Percentiles rank a stretch among this genome's conserved stretches.
phyloP scores from a whole-genome alignment of 306 rosid species.

The Ochetophila trinervis region DNA sequence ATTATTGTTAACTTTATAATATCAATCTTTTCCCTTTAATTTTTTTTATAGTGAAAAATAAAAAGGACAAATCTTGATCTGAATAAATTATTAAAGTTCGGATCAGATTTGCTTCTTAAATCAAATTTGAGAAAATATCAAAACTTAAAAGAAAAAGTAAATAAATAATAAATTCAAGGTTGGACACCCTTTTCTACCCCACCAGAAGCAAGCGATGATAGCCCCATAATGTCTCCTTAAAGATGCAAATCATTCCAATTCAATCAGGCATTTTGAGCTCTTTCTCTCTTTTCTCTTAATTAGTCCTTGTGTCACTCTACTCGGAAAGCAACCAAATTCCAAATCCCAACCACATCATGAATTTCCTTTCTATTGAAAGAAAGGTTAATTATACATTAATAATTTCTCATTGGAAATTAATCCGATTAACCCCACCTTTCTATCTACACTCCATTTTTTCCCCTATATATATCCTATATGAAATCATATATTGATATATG shows the following conservation, averaged over 20 bases:
- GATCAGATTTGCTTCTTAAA: background rate
- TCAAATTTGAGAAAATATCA: background rate
- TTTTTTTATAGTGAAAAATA: too few species aligned
- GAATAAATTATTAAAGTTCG: too few species aligned
- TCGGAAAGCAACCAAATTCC: background rate
- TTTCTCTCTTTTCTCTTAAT: background rate
- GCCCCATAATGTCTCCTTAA: background rate
- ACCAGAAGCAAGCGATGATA: slow-evolving; percentile 4
- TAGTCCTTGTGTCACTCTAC: background rate
- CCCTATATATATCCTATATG: too few species aligned
- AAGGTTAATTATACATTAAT: too few species aligned
- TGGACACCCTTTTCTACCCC: background rate
- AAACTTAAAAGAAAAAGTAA: background rate
- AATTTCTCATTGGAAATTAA: too few species aligned
- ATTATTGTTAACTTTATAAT: too few species aligned
- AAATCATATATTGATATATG: too few species aligned
- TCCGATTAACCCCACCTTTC: too few species aligned
- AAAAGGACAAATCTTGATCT: too few species aligned
- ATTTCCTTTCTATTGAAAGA: background rate
- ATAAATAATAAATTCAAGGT: background rate
- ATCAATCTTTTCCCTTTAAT: too few species aligned
- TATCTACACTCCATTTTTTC: too few species aligned
- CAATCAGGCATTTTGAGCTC: background rate
- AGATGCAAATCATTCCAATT: background rate
- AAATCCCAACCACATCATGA: background rate